These are phyloP conservation scores for Collariella sp. DNA, from an alignment of 495 filamentous ascomycete genomes.

Conservation along the genomic window DNA sequence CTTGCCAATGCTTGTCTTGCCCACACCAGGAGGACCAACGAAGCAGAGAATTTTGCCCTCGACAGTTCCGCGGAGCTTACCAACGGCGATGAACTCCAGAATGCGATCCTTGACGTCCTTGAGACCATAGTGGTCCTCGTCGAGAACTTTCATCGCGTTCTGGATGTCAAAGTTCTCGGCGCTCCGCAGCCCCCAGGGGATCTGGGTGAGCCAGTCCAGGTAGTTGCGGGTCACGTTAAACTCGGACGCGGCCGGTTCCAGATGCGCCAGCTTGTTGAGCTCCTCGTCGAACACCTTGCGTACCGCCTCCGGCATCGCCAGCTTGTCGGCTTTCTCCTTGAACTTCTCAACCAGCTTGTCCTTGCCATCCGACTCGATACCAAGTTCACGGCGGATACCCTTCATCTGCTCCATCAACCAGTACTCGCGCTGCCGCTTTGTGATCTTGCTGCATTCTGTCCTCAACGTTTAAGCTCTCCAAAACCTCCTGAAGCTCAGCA, in stretches of 20 bases:
- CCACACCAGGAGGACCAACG: constrained; percentile 89
- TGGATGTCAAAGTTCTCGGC: constrained; percentile 93
- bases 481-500: constrained; percentile 86
- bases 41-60: constrained; percentile 99
- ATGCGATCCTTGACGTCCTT: constrained; percentile 99
- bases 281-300: constrained; percentile 98
- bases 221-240: constrained; percentile 99
- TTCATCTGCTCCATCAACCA: constrained; percentile 99
- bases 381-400: constrained; percentile 90
- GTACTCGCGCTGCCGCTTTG: constrained; percentile 95
- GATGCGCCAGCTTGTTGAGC: constrained; percentile 87
- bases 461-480: constrained; percentile 80
- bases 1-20: constrained; percentile 98
- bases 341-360: constrained; percentile 97
- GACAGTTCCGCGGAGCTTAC: constrained; percentile 92
- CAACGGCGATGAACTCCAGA: constrained; percentile 96
- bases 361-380: constrained; percentile 94
- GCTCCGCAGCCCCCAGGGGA: constrained; percentile 94
- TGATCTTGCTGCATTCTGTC: constrained; percentile 87
- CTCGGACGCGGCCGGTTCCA: constrained; percentile 91
- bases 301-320: constrained; percentile 94
- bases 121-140: constrained; percentile 94
- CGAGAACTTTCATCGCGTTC: constrained; percentile 80
- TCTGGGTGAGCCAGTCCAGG: constrained; percentile 95
- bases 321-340: constrained; percentile 85